Evolutionary conservation across 1,139 yeast species (phyloP), one percentile per base, ranked within the genome.

Genomic region (Suhomyces bolitotheri): DNA sequence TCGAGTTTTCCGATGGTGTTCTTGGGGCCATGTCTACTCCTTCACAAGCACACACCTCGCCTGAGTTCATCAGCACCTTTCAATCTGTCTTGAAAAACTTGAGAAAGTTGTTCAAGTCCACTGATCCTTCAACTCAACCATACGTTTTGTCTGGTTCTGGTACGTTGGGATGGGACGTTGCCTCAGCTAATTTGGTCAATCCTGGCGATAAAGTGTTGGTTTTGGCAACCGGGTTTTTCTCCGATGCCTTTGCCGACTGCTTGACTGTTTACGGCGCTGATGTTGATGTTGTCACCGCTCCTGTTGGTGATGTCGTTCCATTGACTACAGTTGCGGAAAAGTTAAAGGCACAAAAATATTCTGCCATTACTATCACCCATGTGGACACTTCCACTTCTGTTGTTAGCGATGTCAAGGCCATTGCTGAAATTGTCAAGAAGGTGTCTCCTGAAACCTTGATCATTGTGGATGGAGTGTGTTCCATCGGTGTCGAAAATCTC

Each of bases 361-460:
- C 78, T 47, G 74, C 87, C 36, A 74, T 90, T 49, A 87, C 96
- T 35, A 77, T 90, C 51, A 92, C 97, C 28, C 97, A 90, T 51
- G 97, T 92, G 25, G 98, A 90, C 62, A 92, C 97, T 28, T 88
- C 97, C 3, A 88, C 97, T 28, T 95, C 96, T 20, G 97, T 90
- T 26, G 77, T 89, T 29, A 71, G 82, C 34, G 85, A 88, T 52
- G 80, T 92, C 45, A 71, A 78, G 55, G 70, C 73, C 14, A 73
- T 89, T 43, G 62, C 95, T 23, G 63, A 63, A 36, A 50, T 82
- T 12, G 84, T 86, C 42, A 78, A 81, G 53, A 58, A 68, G 45
- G 67, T 71, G 4, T 76, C 89, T 3, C 97, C 97, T 35, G 83
- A 85, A 25, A 80, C 97, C 16, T 73, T 90, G 46, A 72, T 90